These are phyloP conservation scores for Populus deltoides DNA, from an alignment of 345 rosid species.

Conservation along the genomic window DNA sequence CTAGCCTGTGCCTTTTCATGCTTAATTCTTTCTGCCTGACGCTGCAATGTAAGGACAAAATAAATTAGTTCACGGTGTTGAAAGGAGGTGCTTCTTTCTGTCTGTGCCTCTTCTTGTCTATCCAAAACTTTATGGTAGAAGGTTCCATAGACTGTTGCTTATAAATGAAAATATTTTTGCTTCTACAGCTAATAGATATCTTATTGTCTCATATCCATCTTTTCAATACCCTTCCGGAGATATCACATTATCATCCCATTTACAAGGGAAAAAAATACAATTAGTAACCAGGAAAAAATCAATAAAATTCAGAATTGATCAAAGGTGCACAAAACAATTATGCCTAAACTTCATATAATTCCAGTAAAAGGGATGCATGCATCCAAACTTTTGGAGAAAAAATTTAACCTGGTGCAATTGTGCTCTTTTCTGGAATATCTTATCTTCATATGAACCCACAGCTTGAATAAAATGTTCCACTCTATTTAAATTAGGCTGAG, in stretches of 20 bases:
- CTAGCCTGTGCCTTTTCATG: slow-evolving; percentile 57
- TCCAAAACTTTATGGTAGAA: not conserved
- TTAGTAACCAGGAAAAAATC: not conserved
- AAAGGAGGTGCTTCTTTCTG: not conserved
- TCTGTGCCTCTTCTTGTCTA: not conserved
- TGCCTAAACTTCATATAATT: not conserved
- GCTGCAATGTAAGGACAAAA: slow-evolving; percentile 45
- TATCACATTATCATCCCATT: not conserved
- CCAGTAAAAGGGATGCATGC: not conserved
- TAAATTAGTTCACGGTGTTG: not conserved
- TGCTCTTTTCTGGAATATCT: slow-evolving; percentile 84
- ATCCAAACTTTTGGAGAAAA: not conserved
- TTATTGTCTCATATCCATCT: not conserved
- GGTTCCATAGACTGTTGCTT: not conserved
- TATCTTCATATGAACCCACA: slow-evolving; percentile 77
- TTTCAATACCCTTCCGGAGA: not conserved
- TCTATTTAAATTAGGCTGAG: slow-evolving; percentile 64
- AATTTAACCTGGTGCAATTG: slow-evolving; percentile 57
- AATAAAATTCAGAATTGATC: not conserved
- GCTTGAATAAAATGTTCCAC: slow-evolving; percentile 91
- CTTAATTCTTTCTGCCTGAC: slow-evolving; percentile 66
- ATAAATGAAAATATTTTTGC: not conserved
- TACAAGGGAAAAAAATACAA: not conserved
- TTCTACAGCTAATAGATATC: not conserved
- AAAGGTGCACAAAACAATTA: not conserved